Evolutionary conservation across 768 basidiomycete species (phyloP), one percentile per base, ranked within the genome.

Genomic region (Russula emetica): DNA sequence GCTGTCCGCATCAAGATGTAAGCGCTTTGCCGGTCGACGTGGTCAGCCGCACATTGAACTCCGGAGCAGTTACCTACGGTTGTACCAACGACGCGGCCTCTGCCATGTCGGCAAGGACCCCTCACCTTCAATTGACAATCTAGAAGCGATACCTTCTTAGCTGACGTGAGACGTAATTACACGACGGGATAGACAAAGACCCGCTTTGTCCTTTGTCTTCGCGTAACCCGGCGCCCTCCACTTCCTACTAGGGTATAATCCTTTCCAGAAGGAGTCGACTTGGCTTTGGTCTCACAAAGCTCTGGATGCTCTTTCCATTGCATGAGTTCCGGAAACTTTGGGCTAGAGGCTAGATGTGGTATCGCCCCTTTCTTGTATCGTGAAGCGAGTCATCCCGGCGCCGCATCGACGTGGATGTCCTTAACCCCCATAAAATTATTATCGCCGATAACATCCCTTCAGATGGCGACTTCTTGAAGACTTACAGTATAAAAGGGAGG

Each of bases 161-260:
- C 40, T 61, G 47, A 61, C 32, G 32, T 55, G 38, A 64, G 47
- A 64, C 58, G 58, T 64, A 55, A 64, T 64, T 53, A 64, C 22
- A 22, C 45, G 13, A 59, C 58, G 28, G 45, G 52, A 6, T 22
- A 36, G 20, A 7, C 18, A 32, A 51, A 36, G 49, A 20, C 22
- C 63, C 54, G 59, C 18, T 36, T 26, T 56, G 55, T 36, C 47
- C 38, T 56, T 56, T 44, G 4, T 22, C 47, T 24, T 65, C 42
- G 49, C 59, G 49, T 65, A 65, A 61, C 55, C 55, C 28, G 36
- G 45, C 30, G 30, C 7, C 47, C 28, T 3, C 32, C 42, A 55
- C 49, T 18, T 8, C 55, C 55, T 34, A 28, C 47, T 26, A 24
- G 22, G 28, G 63, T n/a, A 54, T 18, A 40, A 55, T 32, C 28